A percentile compares a stretch with the other conserved stretches of the same genome.
phyloP scores from a whole-genome alignment of 805 yeast species.

The Tetrapisispora fleetii region DNA sequence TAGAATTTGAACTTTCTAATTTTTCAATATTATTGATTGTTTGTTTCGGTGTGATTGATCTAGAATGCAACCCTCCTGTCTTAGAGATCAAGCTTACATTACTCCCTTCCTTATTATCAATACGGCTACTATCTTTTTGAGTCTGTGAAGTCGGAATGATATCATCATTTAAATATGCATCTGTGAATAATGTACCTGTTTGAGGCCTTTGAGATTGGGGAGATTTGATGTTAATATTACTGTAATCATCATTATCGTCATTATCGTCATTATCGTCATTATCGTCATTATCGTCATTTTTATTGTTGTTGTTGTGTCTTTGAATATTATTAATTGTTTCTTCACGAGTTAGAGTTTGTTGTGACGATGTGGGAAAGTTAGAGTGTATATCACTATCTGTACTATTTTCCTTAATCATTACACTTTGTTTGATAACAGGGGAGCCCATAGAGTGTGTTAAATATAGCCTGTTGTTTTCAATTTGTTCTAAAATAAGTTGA shows the following conservation, averaged over 20 bases:
- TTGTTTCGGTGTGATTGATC: slow-evolving; percentile 41
- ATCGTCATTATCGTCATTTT: too few relatives aligned
- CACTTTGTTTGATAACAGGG: neutral
- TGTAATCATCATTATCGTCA: too few relatives aligned
- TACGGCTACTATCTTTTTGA: neutral
- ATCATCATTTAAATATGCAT: slow-evolving; percentile 34
- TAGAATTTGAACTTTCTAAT: neutral
- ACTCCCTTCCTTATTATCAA: slow-evolving; percentile 6
- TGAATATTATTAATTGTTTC: neutral
- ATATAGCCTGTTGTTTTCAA: slow-evolving; percentile 35
- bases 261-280: too few relatives aligned
- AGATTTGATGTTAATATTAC: slow-evolving; percentile 12
- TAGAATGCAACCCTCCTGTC: slow-evolving; percentile 14
- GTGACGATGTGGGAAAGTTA: neutral
- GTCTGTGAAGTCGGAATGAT: slow-evolving; percentile 27
- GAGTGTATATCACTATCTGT: neutral
- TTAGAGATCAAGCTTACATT: neutral
- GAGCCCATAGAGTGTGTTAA: slow-evolving; percentile 7
- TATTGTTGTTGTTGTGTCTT: neutral
- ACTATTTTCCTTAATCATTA: neutral
- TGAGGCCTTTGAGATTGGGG: slow-evolving; percentile 17
- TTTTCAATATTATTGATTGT: slow-evolving; percentile 11
- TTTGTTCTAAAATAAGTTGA: slow-evolving; percentile 51
- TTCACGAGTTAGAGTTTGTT: neutral
- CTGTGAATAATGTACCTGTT: slow-evolving; percentile 29